phyloP scores from a whole-genome alignment of 768 basidiomycete species.

The Leccinum ochraceum region DNA sequence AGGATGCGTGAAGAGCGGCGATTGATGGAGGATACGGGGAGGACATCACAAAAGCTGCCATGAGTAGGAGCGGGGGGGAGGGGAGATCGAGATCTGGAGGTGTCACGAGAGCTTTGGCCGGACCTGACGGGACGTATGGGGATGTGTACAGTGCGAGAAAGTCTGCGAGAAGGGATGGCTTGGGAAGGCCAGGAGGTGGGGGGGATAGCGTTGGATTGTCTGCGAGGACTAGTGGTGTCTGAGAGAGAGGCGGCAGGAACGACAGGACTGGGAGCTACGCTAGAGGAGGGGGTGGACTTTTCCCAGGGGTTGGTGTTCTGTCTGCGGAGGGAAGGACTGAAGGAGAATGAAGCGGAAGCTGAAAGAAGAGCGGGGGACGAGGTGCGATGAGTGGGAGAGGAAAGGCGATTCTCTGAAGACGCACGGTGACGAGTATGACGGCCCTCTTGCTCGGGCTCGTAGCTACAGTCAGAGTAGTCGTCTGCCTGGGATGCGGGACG shows the following conservation, averaged over 20 bases:
- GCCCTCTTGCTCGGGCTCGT: conserved; percentile 67
- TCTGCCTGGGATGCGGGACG: conserved; percentile 60
- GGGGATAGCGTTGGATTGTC: conserved; percentile 50
- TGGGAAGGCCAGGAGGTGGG: conserved; percentile 58
- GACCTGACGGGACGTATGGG: conserved; percentile 65
- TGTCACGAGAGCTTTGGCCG: conserved; percentile 87
- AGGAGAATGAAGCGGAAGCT: conserved; percentile 64
- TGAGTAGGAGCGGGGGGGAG: conserved; percentile 71
- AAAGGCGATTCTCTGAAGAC: conserved; percentile 52
- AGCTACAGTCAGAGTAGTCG: conserved; percentile 81
- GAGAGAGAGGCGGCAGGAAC: conserved; percentile 61
- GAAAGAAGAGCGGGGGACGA: conserved; percentile 56
- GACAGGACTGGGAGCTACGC: conserved; percentile 59
- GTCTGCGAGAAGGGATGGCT: conserved; percentile 70
- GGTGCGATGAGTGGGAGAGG: conserved; percentile 52
- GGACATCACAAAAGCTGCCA: conserved; percentile 62
- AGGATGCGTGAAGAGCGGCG: conserved; percentile 82
- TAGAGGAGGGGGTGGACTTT: conserved; percentile 49
- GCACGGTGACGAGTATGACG: conserved; percentile 76
- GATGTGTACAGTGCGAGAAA: conserved; percentile 84
- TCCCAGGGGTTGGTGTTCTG: conserved; percentile 71
- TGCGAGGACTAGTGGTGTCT: conserved; percentile 66
- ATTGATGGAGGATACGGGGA: conserved; percentile 48
- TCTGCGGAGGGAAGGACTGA: conserved; percentile 69
- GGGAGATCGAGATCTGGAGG: conserved; percentile 92